Evolutionary conservation across 352 stramenopile genomes (phyloP).

Genomic region (Pythium biforme): DNA sequence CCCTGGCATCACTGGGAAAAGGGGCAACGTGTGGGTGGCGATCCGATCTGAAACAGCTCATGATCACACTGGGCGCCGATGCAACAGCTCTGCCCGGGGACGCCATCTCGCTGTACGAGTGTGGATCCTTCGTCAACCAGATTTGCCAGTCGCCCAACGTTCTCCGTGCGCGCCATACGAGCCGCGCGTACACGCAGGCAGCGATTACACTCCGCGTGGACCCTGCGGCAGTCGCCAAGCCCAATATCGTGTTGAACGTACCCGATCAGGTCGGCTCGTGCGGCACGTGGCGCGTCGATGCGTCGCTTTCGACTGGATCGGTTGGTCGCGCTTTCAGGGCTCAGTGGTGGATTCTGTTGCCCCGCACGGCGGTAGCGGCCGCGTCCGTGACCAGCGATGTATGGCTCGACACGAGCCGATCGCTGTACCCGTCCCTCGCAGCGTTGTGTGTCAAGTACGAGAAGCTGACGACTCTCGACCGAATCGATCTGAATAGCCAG

Average conservation of each 20-base stretch:
- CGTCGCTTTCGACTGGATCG: constrained; percentile 49
- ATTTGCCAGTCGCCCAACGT: constrained; percentile 47
- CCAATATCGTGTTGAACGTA: constrained; percentile 40
- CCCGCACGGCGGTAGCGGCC: constrained; percentile 12
- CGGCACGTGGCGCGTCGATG: constrained; percentile 49
- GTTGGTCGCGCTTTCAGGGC: constrained; percentile 46
- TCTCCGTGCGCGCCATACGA: constrained; percentile 45
- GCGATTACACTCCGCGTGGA: constrained; percentile 33
- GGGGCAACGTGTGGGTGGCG: constrained; percentile 51
- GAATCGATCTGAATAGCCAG: constrained; percentile 30
- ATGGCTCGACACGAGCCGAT: constrained; percentile 23
- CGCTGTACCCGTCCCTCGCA: constrained; percentile 32
- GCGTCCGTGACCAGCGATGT: not conserved
- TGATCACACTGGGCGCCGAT: constrained; percentile 41
- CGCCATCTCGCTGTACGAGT: constrained; percentile 54
- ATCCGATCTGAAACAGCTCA: constrained; percentile 44
- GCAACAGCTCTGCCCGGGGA: constrained; percentile 44
- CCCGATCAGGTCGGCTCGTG: constrained; percentile 65
- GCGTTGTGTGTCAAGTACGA: constrained; percentile 55
- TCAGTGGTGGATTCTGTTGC: constrained; percentile 45
- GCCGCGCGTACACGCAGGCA: constrained; percentile 57
- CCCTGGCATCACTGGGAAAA: constrained; percentile 39
- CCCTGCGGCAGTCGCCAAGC: constrained; percentile 35
- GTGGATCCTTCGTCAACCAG: constrained; percentile 40
- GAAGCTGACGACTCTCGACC: constrained; percentile 19